phyloP scores from a whole-genome alignment of 768 basidiomycete species.

The Lentinus tigrinus region DNA sequence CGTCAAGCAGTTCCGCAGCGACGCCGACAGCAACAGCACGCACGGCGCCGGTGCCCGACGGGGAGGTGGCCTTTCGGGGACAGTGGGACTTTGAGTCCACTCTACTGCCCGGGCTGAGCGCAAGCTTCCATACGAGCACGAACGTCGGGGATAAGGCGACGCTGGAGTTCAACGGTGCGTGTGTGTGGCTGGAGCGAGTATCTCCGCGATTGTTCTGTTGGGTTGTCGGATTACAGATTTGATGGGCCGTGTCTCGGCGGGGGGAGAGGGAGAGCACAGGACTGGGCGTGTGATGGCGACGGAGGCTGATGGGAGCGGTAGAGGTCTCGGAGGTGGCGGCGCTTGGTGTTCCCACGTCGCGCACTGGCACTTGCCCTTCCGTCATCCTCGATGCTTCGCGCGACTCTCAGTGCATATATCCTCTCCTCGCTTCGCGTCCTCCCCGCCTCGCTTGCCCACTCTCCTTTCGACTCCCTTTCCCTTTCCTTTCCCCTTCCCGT shows the following conservation, averaged over 20 bases:
- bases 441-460: background rate
- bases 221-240: background rate
- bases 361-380: background rate
- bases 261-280: background rate
- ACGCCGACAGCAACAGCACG: conserved; percentile 36
- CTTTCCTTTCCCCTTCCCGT: background rate
- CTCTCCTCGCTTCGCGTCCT: too few species aligned
- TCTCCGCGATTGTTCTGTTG: background rate
- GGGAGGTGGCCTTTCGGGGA: conserved; percentile 50
- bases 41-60: conserved; percentile 39
- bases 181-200: conserved; percentile 14
- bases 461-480: background rate
- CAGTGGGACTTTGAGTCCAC: conserved; percentile 44
- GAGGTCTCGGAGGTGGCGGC: background rate
- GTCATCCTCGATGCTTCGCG: background rate
- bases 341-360: background rate
- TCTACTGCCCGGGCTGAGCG: conserved; percentile 22
- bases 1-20: conserved; percentile 20
- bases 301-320: background rate
- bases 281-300: background rate
- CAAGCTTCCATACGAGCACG: conserved; percentile 31
- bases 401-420: background rate
- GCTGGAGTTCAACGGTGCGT: conserved; percentile 48
- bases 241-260: background rate
- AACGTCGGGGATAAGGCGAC: conserved; percentile 46